Evolutionary conservation across 139 green algal species (phyloP), one percentile per base, ranked within the genome.

Genomic region (Klebsormidium nitens): DNA sequence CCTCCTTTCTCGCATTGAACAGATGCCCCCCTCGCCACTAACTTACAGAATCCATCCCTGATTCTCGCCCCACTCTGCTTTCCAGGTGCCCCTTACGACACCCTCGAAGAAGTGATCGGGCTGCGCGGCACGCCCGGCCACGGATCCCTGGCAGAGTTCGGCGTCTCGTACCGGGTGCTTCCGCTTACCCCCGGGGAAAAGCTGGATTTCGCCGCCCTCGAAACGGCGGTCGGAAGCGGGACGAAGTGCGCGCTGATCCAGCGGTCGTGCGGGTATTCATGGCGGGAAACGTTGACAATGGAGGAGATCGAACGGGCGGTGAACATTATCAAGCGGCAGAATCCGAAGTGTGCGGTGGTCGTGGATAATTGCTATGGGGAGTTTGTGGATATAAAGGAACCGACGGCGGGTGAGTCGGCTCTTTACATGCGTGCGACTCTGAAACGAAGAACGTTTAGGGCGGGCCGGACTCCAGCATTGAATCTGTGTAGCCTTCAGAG

Each of bases 281-380:
- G 89, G 65, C 84, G 92, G 0, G 85, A 86, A 17, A 96, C 92
- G 3, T 81, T 97, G 44, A 84, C 61, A 29, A 87, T 97, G 28
- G 78, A 63, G 0, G 87, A 97, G 6, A 91, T 96, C 32, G 75
- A 68, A 32, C 50, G 59, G 11, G 58, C 35, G 6, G 32, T 80
- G 28, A 26, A 57, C 2, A 50, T 80, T 40, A 74, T 82, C 49
- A 72, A 79, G 46, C 73, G 34, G 44, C 36, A 44, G n/a, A 72
- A 72, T n/a, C 62, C 63, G 14, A 36, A 60, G 19, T 81, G 74
- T 32, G 63, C 95, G 2, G 81, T 98, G 34, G 76, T 87, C n/a
- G 93, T 98, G 35, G 93, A 98, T 81, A 98, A 98, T 80, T 98
- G 93, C 87, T 98, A 97, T 50, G 92, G 93, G 3, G 93, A 98